Evolutionary conservation across 257 asterid genomes (phyloP).

Genomic region (Apocynum venetum): DNA sequence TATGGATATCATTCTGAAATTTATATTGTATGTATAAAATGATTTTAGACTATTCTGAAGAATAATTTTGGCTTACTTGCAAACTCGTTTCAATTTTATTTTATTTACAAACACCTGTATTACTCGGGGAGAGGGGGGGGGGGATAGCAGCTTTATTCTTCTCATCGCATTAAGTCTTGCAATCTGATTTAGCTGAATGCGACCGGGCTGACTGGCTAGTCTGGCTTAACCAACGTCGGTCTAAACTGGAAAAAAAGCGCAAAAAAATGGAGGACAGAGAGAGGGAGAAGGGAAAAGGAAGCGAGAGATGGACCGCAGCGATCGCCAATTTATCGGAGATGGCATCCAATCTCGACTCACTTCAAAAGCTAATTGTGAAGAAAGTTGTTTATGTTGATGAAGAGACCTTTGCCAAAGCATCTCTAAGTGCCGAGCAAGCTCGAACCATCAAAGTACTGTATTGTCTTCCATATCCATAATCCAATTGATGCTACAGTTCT

Average conservation of each 20-base stretch:
- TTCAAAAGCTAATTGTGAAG: slow-evolving; percentile 63
- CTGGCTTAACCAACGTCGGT: neutral
- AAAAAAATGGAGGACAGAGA: slow-evolving; percentile 22
- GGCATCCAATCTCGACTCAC: slow-evolving; percentile 72
- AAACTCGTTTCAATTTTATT: no score
- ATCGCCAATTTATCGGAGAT: slow-evolving; percentile 75
- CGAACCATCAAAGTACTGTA: slow-evolving; percentile 71
- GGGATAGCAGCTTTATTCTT: no score
- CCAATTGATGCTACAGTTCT: neutral
- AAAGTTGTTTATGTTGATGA: slow-evolving; percentile 90
- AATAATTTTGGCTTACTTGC: no score
- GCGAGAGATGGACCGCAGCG: slow-evolving; percentile 89
- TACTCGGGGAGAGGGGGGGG: no score
- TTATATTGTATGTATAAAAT: no score
- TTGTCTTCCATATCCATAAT: neutral
- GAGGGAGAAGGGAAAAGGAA: slow-evolving; percentile 54
- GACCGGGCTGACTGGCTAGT: no score
- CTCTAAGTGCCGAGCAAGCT: slow-evolving; percentile 81
- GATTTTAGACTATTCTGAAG: no score
- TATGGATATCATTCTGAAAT: no score
- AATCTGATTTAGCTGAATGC: no score
- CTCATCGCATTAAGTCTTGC: no score
- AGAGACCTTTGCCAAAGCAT: slow-evolving; percentile 81
- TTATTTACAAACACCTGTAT: no score
- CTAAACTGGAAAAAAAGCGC: neutral